Evolutionary conservation across 2,329 filamentous ascomycete species (phyloP), one percentile per base, ranked within the genome.

Genomic region (Fonsecaea erecta): DNA sequence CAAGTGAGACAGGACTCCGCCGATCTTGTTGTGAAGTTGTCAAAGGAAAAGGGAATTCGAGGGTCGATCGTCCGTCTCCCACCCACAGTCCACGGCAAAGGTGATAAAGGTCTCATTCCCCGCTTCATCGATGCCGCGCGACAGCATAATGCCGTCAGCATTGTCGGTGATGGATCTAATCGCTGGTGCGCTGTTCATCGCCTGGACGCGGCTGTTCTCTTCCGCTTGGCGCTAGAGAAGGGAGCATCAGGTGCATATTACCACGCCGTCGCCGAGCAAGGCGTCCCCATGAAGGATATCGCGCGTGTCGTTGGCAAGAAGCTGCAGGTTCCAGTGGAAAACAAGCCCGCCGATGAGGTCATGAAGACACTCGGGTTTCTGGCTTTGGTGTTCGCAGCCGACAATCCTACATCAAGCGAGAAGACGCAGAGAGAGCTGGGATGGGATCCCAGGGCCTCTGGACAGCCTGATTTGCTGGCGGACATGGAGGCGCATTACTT

Each of bases 111-210:
- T 0, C 78, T 81, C 55, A 68, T 75, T 14, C 55, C 70, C 2
- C 59, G 56, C 40, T 58, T 79, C 3, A 68, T 74, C 5, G 51
- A 55, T 5, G 52, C 73, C 5, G 78, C 78, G 1, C 66, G 67
- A 1, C 62, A 74, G 48, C 73, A 70, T 4, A 76, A 76, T 8
- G 70, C 71, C 8, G 71, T 74, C 0, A 71, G 70, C 0, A 81
- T 79, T 63, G 66, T 80, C 8, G 75, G 73, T 9, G 75, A 78
- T 11, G 79, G 77, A 0, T 55, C 68, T 1, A 74, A 76, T 57
- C 71, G 71, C n/a, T 80, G 78, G 76, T 73, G 75, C 6, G 76
- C 77, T 2, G 74, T 74, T 9, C 77, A 81, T 65, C 72, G 75
- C 4, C 60, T 65, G 14, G 81, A 82, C 63, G 77, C 78, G 1